Evolutionary conservation across 2,329 filamentous ascomycete species (phyloP), one percentile per base, ranked within the genome.

Genomic region (Penicillium sp.): DNA sequence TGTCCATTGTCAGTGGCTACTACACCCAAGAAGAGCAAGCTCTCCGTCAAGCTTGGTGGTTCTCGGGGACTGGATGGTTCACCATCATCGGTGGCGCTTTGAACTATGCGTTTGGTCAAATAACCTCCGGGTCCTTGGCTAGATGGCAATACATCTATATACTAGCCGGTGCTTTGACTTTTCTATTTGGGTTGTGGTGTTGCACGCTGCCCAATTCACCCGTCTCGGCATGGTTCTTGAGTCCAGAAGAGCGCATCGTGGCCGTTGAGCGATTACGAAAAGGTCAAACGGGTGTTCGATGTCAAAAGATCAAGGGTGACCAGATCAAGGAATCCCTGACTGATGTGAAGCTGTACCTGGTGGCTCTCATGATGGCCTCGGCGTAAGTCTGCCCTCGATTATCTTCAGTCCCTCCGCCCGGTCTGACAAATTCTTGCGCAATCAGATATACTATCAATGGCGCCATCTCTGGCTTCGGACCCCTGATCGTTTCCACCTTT

Each of bases 91-190:
- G 83, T 5, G 77, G 82, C 7, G 77, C 73, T 0, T 66, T 86
- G 43, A 85, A 85, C 66, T 86, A 85, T 61, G 84, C 76, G 3
- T 85, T 86, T 59, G 82, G 80, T 0, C 82, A 85, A 63, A 80
- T 86, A 42, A 67, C 61, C 0, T 70, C 74, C 1, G 80, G 79
- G 0, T 61, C 67, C 0, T 66, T 86, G 37, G 76, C 72, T 37
- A 70, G 76, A 4, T 89, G 84, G 84, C 83, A 86, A 68, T 86
- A 85, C 57, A 83, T 87, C 49, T 87, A 86, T 61, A 70, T 87
- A 11, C 69, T 86, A 13, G 82, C 82, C 1, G 83, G 83, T 0
- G 72, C 71, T 0, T 58, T 86, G 43, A 86, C 84, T 0, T 78
- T 85, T 34, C 40, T 84, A 0, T 86, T 85, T 55, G 84, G 83